Evolutionary conservation across 2,329 filamentous ascomycete genomes (phyloP).

Genomic region (Rutstroemia sp.): DNA sequence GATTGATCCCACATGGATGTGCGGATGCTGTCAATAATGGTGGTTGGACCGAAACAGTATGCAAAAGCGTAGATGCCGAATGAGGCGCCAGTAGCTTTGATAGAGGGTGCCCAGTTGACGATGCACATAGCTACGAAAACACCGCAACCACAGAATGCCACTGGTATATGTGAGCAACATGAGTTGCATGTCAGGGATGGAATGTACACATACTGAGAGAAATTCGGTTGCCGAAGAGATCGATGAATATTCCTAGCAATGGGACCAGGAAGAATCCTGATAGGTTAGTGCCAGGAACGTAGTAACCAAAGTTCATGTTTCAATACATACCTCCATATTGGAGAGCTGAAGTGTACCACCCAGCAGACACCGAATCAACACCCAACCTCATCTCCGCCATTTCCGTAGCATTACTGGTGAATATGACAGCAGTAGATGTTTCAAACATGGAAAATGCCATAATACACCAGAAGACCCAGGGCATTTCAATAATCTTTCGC

Average conservation of each 20-base stretch:
- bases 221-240: slow-evolving; percentile 47
- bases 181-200: background rate
- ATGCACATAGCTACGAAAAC: slow-evolving; percentile 48
- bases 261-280: slow-evolving; percentile 49
- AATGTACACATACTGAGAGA: slow-evolving; percentile 31
- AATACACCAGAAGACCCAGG: slow-evolving; percentile 53
- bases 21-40: slow-evolving; percentile 54
- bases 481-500: slow-evolving; percentile 46
- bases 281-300: background rate
- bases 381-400: slow-evolving; percentile 52
- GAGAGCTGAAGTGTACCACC: slow-evolving; percentile 51
- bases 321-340: slow-evolving; percentile 42
- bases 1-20: slow-evolving; percentile 53
- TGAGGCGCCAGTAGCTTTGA: slow-evolving; percentile 46
- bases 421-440: slow-evolving; percentile 48
- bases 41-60: slow-evolving; percentile 46
- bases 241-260: slow-evolving; percentile 39
- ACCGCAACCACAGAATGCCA: slow-evolving; percentile 39
- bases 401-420: slow-evolving; percentile 52
- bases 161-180: slow-evolving; percentile 10
- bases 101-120: slow-evolving; percentile 42
- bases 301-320: background rate
- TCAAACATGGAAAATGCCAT: slow-evolving; percentile 50
- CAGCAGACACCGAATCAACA: slow-evolving; percentile 45
- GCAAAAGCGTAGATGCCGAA: slow-evolving; percentile 55